phyloP scores from a whole-genome alignment of 1,284 basidiomycete genomes.

The Xerocomus amazonicus region DNA sequence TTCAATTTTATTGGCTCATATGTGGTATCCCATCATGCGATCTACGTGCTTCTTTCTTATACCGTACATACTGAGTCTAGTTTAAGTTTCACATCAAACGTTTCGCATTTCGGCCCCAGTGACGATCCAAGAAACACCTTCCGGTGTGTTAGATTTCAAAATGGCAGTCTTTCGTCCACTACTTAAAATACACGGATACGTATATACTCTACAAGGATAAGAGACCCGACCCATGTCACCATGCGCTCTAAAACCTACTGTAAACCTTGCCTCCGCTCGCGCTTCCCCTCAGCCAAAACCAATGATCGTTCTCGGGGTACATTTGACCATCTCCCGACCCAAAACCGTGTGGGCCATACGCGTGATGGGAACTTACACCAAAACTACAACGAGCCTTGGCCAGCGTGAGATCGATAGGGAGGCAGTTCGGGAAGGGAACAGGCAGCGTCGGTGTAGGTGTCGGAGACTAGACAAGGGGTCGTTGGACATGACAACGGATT shows the following conservation, averaged over 20 bases:
- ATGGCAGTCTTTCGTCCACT: too few species aligned
- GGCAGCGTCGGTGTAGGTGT: conserved; percentile 11
- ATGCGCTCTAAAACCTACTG: conserved; percentile 1
- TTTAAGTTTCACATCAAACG: too few species aligned
- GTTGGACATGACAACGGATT: background rate
- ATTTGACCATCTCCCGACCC: conserved; percentile 21
- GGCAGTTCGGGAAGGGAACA: conserved; percentile 4
- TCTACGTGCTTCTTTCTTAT: background rate
- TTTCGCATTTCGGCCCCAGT: too few species aligned
- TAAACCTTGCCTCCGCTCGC: conserved; percentile 7
- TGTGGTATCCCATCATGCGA: background rate
- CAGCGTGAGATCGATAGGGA: conserved; percentile 17
- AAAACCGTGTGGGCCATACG: conserved; percentile 15
- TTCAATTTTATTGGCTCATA: too few species aligned
- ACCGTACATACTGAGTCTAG: too few species aligned
- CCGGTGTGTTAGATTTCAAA: too few species aligned
- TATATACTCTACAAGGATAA: too few species aligned
- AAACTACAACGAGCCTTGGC: conserved; percentile 12
- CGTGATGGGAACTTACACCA: conserved; percentile 13
- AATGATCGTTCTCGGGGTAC: conserved; percentile 20
- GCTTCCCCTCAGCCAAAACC: conserved; percentile 25
- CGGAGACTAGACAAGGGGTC: conserved; percentile 11
- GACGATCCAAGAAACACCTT: too few species aligned
- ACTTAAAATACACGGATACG: too few species aligned
- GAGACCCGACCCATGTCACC: too few species aligned